Base-by-base conservation (phyloP, 371 early-diverging fungal species). In the Mucor plumbeus region DNA sequence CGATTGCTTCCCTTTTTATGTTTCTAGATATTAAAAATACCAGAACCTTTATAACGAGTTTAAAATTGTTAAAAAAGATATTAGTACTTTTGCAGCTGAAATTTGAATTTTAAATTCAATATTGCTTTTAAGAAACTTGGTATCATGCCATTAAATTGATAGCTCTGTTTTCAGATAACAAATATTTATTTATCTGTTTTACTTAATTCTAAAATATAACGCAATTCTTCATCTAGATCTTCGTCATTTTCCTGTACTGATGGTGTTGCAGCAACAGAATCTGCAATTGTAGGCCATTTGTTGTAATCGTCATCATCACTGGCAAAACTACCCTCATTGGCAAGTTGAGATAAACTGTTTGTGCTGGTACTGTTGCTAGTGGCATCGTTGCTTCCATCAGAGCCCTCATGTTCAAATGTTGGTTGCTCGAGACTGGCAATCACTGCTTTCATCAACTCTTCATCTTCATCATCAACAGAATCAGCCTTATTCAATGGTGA, bases 181-280 rank as follows among this genome's bases (percentile, higher is more conserved):
- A 26, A 26, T 26, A 38, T 11, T 38, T 79, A 82, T 61, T 75
- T 69, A 38, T 80, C 76, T 13, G 70, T 74, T 62, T 73, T 76
- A 35, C 81, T 80, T 21, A 83, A 59, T 61, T 77, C 71, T 38
- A 83, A 59, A 6, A 81, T 73, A 67, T 77, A 79, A 31, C 75
- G 76, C 10, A 83, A 58, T 57, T 80, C 83, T 61, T 77, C 79
- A 40, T 82, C 82, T 11, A 77, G 44, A 33, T 77, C 78, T 47
- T 76, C 75, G 3, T 44, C 9, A 38, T 77, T 67, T 36, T 66
- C 64, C n/a, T 57, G 41, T 26, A 21, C 5, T 50, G 21, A 5
- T 21, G 44, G 17, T 7, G 17, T 50, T 26, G 50, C 10, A 5
- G n/a, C 15, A 34, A 35, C 15, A 34, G 55, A 17, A 31, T 63